Percentiles rank a stretch among this genome's conserved stretches.
phyloP scores from a whole-genome alignment of 345 rosid genomes.

The Hibiscus mutabilis region DNA sequence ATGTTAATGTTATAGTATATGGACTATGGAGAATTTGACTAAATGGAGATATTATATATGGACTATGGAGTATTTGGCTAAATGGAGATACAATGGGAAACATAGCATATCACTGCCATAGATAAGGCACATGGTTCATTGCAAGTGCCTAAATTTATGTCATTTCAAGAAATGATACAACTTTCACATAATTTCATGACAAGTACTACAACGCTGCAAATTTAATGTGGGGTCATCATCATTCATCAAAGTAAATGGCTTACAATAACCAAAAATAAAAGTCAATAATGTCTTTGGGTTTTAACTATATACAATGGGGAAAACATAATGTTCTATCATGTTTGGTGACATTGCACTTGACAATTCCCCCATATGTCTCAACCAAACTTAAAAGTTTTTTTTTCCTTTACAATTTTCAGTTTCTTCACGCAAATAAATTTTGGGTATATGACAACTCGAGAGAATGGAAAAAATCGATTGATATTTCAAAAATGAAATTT shows the following conservation, averaged over 20 bases:
- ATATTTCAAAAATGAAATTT: not conserved
- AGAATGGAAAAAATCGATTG: not conserved
- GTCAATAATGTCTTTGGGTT: conserved; percentile 4
- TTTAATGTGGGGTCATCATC: not conserved
- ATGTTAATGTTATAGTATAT: too few relatives aligned
- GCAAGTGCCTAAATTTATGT: not conserved
- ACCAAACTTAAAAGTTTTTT: not conserved
- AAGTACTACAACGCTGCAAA: not conserved
- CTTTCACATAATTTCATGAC: not conserved
- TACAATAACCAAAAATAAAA: not conserved
- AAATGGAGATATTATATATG: not conserved
- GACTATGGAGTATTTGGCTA: too few relatives aligned
- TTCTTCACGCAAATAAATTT: conserved; percentile 2
- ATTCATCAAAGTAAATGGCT: conserved; percentile 1
- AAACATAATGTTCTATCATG: not conserved
- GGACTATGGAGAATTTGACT: too few relatives aligned
- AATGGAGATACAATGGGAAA: not conserved
- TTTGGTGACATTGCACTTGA: conserved; percentile 2
- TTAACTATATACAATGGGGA: not conserved
- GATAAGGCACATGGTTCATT: conserved; percentile 1
- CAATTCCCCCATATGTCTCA: not conserved
- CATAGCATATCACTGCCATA: not conserved
- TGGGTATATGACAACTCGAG: not conserved
- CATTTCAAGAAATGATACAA: not conserved
- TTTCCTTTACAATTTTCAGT: not conserved